Evolutionary conservation across 2,329 filamentous ascomycete genomes (phyloP).

Genomic region (Orbilia oligospora): DNA sequence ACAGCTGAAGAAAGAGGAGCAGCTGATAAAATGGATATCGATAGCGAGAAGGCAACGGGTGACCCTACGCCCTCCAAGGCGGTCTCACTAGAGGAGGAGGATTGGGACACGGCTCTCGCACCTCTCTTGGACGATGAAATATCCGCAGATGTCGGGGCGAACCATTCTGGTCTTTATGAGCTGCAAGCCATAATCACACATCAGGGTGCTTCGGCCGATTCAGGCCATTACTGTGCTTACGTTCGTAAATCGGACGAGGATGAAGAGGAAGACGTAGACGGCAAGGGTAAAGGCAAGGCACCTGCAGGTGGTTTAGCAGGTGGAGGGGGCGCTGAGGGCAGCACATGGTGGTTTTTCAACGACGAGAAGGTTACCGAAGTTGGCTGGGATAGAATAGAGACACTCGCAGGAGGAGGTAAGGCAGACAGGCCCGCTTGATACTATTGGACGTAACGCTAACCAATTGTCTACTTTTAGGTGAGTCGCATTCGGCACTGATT

Average conservation of each 20-base stretch:
- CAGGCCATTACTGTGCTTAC: conserved; percentile 97
- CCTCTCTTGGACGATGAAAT: conserved; percentile 82
- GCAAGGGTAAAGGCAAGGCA: conserved; percentile 65
- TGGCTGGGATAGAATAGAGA: conserved; percentile 88
- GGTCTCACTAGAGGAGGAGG: conserved; percentile 77
- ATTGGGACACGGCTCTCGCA: conserved; percentile 82
- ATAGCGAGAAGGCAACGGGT: conserved; percentile 68
- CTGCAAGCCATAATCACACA: conserved; percentile 94
- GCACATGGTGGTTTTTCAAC: conserved; percentile 99
- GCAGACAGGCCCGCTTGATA: not conserved
- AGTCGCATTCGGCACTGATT: conserved; percentile 86
- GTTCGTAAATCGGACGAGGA: conserved; percentile 88
- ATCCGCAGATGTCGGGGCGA: conserved; percentile 82
- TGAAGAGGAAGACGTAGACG: conserved; percentile 76
- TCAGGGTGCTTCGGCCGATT: conserved; percentile 95
- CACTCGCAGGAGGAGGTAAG: conserved; percentile 84
- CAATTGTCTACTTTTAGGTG: conserved; percentile 68
- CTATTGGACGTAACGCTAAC: conserved; percentile 1
- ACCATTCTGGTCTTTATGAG: conserved; percentile 96
- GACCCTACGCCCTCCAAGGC: conserved; percentile 66
- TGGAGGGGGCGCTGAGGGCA: conserved; percentile 79
- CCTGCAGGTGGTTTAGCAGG: conserved; percentile 43
- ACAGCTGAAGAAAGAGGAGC: conserved; percentile 71
- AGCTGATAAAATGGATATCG: conserved; percentile 70
- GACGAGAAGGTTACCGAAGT: conserved; percentile 98